These are phyloP conservation scores for Exutisphaerella laricina DNA, from an alignment of 2,329 filamentous ascomycete genomes.

Conservation along the genomic window DNA sequence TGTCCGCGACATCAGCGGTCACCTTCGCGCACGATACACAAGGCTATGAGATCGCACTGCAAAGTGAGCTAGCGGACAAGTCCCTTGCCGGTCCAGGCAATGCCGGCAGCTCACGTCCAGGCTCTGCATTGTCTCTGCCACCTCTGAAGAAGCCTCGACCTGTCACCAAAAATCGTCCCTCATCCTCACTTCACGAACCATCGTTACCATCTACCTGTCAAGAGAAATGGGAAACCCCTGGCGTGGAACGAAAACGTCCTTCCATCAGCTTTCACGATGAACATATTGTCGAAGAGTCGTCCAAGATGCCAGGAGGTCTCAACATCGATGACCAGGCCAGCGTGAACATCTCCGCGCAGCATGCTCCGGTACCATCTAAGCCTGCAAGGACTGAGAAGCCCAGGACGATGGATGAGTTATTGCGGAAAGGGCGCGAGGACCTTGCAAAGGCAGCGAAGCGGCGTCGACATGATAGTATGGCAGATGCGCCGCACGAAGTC, in stretches of 20 bases:
- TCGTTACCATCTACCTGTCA: no score
- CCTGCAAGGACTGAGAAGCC: neutral
- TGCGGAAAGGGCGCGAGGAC: constrained; percentile 1
- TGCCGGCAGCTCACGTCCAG: constrained; percentile 5
- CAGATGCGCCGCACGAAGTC: constrained; percentile 27
- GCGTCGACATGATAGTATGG: constrained; percentile 14
- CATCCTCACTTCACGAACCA: constrained; percentile 9
- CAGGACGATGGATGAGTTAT: constrained; percentile 10
- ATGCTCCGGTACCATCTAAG: neutral
- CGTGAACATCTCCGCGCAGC: neutral
- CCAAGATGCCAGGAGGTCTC: no score
- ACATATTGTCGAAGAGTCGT: no score
- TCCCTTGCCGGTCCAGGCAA: neutral
- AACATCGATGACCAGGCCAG: no score
- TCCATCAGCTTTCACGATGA: neutral
- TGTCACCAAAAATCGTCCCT: neutral
- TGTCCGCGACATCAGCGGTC: neutral
- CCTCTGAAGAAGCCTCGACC: constrained; percentile 25
- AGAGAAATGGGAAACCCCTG: no score
- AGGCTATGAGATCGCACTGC: neutral
- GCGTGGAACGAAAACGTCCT: no score
- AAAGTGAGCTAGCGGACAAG: neutral
- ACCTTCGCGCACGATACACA: neutral
- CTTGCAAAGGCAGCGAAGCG: neutral
- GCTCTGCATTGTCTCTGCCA: constrained; percentile 26